A percentile compares a stretch with the other conserved stretches of the same genome.
Evolutionary conservation across 2,329 filamentous ascomycete genomes (phyloP).

Genomic region (Corniculantispora saksenae): DNA sequence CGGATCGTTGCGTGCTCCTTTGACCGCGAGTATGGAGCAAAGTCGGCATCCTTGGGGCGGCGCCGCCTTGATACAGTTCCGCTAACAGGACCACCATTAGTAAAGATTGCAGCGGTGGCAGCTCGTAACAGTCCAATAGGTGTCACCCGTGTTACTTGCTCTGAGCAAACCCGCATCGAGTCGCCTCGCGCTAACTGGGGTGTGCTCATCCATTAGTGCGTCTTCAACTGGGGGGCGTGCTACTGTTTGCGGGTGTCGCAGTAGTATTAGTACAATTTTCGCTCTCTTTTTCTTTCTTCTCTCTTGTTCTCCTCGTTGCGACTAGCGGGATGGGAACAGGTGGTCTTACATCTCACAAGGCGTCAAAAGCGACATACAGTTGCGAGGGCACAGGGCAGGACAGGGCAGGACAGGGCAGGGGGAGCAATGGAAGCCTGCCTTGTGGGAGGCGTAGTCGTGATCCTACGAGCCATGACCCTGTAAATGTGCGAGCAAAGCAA

Average conservation of each 20-base stretch:
- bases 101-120: not conserved
- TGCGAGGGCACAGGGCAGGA: too few relatives aligned
- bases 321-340: not conserved
- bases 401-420: too few relatives aligned
- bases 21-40: too few relatives aligned
- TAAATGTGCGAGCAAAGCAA: too few relatives aligned
- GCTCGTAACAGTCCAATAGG: constrained; percentile 4
- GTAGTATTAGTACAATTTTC: not conserved
- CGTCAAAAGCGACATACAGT: too few relatives aligned
- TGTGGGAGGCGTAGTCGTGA: too few relatives aligned
- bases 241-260: not conserved
- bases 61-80: not conserved
- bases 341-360: not conserved
- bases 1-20: not conserved
- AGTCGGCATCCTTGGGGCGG: too few relatives aligned
- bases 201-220: not conserved
- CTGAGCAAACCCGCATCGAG: constrained; percentile 16
- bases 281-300: not conserved
- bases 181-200: constrained; percentile 10
- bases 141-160: constrained; percentile 1
- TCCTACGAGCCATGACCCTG: not conserved
- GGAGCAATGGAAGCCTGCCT: too few relatives aligned
- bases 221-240: not conserved
- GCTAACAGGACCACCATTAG: not conserved
- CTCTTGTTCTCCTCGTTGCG: too few relatives aligned